Base-by-base conservation (phyloP, 257 asterid genomes). In the Craterostigma plantagineum region DNA sequence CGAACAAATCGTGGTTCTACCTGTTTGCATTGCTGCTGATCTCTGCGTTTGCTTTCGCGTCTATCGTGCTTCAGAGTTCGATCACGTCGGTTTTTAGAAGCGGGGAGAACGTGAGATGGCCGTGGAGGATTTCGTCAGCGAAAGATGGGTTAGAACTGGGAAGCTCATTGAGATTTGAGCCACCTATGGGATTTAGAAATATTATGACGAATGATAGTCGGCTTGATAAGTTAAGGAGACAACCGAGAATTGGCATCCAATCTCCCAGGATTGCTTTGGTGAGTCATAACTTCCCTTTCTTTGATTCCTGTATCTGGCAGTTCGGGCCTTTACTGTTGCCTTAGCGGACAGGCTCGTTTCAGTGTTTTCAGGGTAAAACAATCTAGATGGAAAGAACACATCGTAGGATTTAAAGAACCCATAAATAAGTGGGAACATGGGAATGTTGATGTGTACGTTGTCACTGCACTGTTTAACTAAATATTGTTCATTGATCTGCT, bases 61-160 rank as follows among this genome's bases (percentile, higher is more conserved):
- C 96, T n/a, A 48, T 82, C 71, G 75, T 76, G 58, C 50, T 87
- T 57, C 97, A 87, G 82, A 87, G 79, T 70, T 71, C 95, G 57
- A 81, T 82, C 64, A 68, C 66, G 73, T 50, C 75, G 44, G 80
- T 58, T 48, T 51, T 78, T 50, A 66, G 79, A 13, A 66, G 63
- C 14, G 69, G 71, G 11, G 83, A 73, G 33, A 57, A 71, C 43
- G 66, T 64, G 69, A 63, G 69, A 53, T 73, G 79, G 94, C 71
- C 72, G 49, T 85, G 91, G 92, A 23, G 4, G 30, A 23, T 23
- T 23, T 23, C 30, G 2, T 64, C 80, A 16, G 74, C 62, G 34
- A 70, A 75, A 51, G 79, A 76, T 16, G 91, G 70, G 51, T 52
- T 82, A 72, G 68, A 74, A 73, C 54, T 68, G 45, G 98, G 95